phyloP scores from a whole-genome alignment of 78 protist species.

The Dictyostelium intermedium region DNA sequence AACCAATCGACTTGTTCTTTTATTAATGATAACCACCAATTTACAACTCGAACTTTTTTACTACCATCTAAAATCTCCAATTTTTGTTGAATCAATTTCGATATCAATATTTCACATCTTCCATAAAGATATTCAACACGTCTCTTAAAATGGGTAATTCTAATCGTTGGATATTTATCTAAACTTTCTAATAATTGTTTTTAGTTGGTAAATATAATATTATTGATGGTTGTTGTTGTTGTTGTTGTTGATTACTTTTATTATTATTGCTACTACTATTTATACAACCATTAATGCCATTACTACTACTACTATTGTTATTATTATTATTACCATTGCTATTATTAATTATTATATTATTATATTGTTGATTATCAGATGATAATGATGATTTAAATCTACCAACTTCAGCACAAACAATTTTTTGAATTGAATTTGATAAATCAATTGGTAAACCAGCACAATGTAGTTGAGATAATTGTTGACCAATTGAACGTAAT shows the following conservation, averaged over 20 bases:
- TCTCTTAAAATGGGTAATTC: not conserved
- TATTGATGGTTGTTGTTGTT: not conserved
- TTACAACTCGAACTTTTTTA: slow-evolving; percentile 18
- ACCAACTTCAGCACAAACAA: slow-evolving; percentile 46
- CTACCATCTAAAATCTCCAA: slow-evolving; percentile 43
- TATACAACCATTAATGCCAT: too few relatives aligned
- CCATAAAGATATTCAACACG: not conserved
- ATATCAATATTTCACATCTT: slow-evolving; percentile 17
- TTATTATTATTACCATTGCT: too few relatives aligned
- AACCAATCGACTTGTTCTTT: slow-evolving; percentile 45
- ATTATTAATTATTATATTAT: too few relatives aligned
- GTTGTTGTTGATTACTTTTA: too few relatives aligned
- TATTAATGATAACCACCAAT: slow-evolving; percentile 55
- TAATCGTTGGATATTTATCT: not conserved
- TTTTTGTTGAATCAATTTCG: slow-evolving; percentile 23
- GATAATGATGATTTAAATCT: not conserved
- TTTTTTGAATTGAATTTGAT: not conserved
- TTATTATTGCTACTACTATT: too few relatives aligned
- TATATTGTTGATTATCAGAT: not conserved
- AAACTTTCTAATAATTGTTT: not conserved
- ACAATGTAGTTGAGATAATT: not conserved
- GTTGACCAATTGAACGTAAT: not conserved
- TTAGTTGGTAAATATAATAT: slow-evolving; percentile 7
- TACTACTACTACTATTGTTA: not conserved
- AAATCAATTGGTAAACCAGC: not conserved